phyloP scores from a whole-genome alignment of 805 yeast species.

The Kregervanrija fluxuum region DNA sequence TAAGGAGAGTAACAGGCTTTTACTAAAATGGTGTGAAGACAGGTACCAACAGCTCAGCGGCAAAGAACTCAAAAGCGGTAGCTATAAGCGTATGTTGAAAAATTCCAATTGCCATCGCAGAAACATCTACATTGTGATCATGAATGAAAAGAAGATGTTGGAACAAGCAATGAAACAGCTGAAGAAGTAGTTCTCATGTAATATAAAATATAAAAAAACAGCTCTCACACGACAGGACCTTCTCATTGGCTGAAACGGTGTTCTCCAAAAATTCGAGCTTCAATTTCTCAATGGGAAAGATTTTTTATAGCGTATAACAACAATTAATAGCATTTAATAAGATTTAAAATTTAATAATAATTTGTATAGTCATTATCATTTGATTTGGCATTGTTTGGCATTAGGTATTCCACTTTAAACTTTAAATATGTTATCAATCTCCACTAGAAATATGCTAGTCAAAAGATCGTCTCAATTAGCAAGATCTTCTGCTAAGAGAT shows the following conservation, averaged over 20 bases:
- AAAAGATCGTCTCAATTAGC: slow-evolving; percentile 8
- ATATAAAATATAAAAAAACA: too few relatives aligned
- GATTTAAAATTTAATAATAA: too few relatives aligned
- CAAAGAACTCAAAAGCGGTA: slow-evolving; percentile 3
- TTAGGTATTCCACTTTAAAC: too few relatives aligned
- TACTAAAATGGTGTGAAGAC: slow-evolving; percentile 14
- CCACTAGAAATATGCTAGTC: slow-evolving; percentile 6
- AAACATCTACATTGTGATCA: slow-evolving; percentile 4
- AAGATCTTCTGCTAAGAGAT: slow-evolving; percentile 12
- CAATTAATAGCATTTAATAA: too few relatives aligned
- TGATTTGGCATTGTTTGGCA: too few relatives aligned
- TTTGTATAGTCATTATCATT: too few relatives aligned
- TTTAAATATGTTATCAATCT: too few relatives aligned
- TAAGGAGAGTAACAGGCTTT: slow-evolving; percentile 8
- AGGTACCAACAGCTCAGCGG: slow-evolving; percentile 7
- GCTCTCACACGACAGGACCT: too few relatives aligned
- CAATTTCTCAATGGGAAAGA: too few relatives aligned
- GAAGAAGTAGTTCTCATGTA: slow-evolving; percentile 3
- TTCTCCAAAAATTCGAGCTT: too few relatives aligned
- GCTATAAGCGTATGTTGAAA: slow-evolving; percentile 11
- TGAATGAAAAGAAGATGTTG: slow-evolving; percentile 12
- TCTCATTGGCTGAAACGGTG: too few relatives aligned
- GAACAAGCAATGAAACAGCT: slow-evolving; percentile 11
- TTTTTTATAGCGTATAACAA: too few relatives aligned
- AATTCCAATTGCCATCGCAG: slow-evolving; percentile 1